Conservation (phyloP, 768 basidiomycete genomes). For the Russula sp. region DNA sequence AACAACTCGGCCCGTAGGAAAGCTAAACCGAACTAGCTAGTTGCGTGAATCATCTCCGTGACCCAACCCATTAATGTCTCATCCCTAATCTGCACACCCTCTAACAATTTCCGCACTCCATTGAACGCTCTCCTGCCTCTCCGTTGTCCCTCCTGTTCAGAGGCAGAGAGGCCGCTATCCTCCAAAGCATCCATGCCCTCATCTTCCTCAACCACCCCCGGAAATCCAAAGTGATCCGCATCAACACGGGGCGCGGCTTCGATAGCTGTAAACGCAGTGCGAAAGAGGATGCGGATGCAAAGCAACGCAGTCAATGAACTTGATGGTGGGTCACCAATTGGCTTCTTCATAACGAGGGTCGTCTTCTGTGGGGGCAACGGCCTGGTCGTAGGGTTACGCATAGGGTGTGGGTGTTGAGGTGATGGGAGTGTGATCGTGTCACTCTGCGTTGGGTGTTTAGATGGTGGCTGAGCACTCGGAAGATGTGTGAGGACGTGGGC, state of each 20-base stretch:
- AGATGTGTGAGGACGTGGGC: constrained; percentile 77
- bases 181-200: constrained; percentile 55
- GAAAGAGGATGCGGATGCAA: constrained; percentile 79
- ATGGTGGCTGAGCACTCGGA: constrained; percentile 52
- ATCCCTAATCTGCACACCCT: constrained; percentile 63
- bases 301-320: constrained; percentile 77
- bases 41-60: constrained; percentile 55
- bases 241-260: constrained; percentile 68
- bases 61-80: constrained; percentile 59
- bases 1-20: not conserved
- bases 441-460: constrained; percentile 67
- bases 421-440: constrained; percentile 69
- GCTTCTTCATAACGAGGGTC: constrained; percentile 55
- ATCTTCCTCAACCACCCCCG: constrained; percentile 74
- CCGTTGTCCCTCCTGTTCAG: constrained; percentile 65
- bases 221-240: constrained; percentile 88
- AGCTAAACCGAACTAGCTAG: not conserved
- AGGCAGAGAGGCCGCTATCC: constrained; percentile 33
- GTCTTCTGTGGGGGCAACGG: constrained; percentile 68
- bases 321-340: constrained; percentile 62
- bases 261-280: constrained; percentile 69
- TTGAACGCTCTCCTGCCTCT: constrained; percentile 71
- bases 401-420: constrained; percentile 53
- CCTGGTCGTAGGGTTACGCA: constrained; percentile 60
- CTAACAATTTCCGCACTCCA: constrained; percentile 55